Percentiles rank a stretch among this genome's conserved stretches.
Evolutionary conservation across 306 rosid genomes (phyloP).

Genomic region (Purshia tridentata): DNA sequence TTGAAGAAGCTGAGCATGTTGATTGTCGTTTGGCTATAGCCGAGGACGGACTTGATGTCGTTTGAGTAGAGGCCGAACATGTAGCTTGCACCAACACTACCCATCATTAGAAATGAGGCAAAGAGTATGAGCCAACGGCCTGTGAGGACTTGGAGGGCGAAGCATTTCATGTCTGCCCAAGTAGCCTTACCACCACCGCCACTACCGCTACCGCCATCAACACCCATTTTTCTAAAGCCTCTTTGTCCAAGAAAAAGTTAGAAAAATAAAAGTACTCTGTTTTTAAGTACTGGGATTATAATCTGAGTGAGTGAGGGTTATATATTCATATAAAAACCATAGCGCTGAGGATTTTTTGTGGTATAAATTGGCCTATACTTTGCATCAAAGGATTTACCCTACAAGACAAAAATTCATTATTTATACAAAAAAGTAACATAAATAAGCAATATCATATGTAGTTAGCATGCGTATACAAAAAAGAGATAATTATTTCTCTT

Average conservation of each 20-base stretch:
- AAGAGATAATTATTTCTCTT: too few species aligned
- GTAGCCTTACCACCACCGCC: background rate
- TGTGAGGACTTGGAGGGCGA: conserved; percentile 21
- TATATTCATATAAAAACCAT: too few species aligned
- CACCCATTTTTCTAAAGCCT: background rate
- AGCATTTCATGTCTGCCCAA: conserved; percentile 7
- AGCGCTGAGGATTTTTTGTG: too few species aligned
- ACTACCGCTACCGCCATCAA: background rate
- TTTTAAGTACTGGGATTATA: too few species aligned
- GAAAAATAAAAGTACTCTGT: too few species aligned
- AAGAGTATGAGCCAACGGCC: conserved; percentile 31
- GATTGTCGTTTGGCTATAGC: conserved; percentile 30
- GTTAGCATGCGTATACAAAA: too few species aligned
- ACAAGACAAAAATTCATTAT: too few species aligned
- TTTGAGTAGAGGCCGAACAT: conserved; percentile 30
- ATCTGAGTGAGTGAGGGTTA: too few species aligned
- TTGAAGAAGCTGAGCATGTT: conserved; percentile 30
- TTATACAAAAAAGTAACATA: too few species aligned
- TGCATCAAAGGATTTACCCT: too few species aligned
- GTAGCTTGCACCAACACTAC: conserved; percentile 29
- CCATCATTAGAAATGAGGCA: conserved; percentile 26
- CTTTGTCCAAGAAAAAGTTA: background rate
- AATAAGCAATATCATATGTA: too few species aligned
- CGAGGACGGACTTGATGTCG: conserved; percentile 26
- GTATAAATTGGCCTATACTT: too few species aligned